A percentile compares a stretch with the other conserved stretches of the same genome.
These are phyloP conservation scores for Rhizopogon vinicolor DNA, from an alignment of 768 basidiomycete genomes.

Conservation along the genomic window DNA sequence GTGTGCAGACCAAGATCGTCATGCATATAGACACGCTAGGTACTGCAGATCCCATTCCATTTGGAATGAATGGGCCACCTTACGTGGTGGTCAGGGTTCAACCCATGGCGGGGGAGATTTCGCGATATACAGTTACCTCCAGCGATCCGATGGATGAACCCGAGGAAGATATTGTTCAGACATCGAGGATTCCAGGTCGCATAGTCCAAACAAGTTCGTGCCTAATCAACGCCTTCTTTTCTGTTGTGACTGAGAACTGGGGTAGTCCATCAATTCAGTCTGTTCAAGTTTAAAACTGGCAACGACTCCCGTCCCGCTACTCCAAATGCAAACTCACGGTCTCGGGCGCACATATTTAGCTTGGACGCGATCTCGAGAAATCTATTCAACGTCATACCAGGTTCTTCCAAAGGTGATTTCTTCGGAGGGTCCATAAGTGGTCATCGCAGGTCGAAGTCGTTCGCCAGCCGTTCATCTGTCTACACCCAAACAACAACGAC, in stretches of 20 bases:
- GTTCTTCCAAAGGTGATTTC: conserved; percentile 66
- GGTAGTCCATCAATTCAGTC: conserved; percentile 80
- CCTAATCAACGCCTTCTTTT: neutral
- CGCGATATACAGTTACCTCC: conserved; percentile 72
- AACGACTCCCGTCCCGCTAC: conserved; percentile 79
- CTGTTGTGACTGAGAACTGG: neutral
- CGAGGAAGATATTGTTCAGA: conserved; percentile 83
- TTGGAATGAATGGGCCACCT: conserved; percentile 65
- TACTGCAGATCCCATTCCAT: conserved; percentile 71
- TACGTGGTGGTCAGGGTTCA: conserved; percentile 80
- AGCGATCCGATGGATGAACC: conserved; percentile 68
- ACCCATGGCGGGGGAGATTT: conserved; percentile 79
- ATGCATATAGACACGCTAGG: conserved; percentile 81
- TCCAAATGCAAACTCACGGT: conserved; percentile 72
- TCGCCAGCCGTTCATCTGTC: conserved; percentile 66
- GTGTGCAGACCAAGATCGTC: conserved; percentile 73
- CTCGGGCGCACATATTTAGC: conserved; percentile 78
- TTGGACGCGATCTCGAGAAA: conserved; percentile 89
- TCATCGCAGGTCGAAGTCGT: conserved; percentile 66
- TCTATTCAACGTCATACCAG: conserved; percentile 71
- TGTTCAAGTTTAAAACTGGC: conserved; percentile 84
- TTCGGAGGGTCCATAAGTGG: conserved; percentile 71
- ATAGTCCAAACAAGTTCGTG: conserved; percentile 79
- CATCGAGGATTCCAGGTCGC: conserved; percentile 63
- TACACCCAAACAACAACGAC: conserved; percentile 69